Conservation (phyloP, 805 yeast species). For the Yueomyces sinensis region DNA sequence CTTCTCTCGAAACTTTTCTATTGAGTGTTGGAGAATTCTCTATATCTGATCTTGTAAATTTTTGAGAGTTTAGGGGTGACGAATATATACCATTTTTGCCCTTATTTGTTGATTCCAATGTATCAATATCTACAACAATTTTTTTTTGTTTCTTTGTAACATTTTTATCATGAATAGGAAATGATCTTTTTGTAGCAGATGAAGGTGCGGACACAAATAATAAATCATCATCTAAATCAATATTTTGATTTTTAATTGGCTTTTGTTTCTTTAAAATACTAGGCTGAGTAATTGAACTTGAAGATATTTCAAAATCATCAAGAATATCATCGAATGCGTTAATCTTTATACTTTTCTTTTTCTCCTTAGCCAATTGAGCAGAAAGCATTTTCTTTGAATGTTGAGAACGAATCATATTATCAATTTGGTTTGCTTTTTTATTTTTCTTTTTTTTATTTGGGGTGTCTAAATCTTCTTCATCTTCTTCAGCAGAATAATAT, state of each 20-base stretch:
- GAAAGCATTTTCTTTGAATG: slow-evolving; percentile 31
- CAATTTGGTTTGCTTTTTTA: slow-evolving; percentile 16
- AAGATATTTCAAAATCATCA: slow-evolving; percentile 30
- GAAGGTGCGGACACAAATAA: slow-evolving; percentile 3
- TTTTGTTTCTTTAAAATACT: too few relatives aligned
- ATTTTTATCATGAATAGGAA: neutral
- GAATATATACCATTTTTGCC: too few relatives aligned
- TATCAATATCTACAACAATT: slow-evolving; percentile 1
- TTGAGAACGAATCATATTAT: slow-evolving; percentile 37
- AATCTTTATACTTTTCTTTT: slow-evolving; percentile 32
- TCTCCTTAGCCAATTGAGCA: slow-evolving; percentile 14
- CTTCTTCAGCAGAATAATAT: slow-evolving; percentile 45
- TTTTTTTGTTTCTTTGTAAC: slow-evolving; percentile 7
- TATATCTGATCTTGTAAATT: slow-evolving; percentile 8
- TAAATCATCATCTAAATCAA: neutral
- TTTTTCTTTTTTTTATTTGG: slow-evolving; percentile 14
- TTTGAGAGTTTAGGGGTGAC: slow-evolving; percentile 2
- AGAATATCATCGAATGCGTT: slow-evolving; percentile 59
- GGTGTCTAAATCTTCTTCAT: slow-evolving; percentile 21
- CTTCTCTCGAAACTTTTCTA: slow-evolving; percentile 1
- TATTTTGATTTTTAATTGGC: slow-evolving; percentile 1
- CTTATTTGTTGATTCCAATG: slow-evolving; percentile 6
- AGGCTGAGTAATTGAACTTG: neutral
- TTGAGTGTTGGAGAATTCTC: slow-evolving; percentile 13
- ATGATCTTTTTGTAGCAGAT: slow-evolving; percentile 1